These are phyloP conservation scores for Ogataea trehaloabstinens DNA, from an alignment of 805 yeast genomes.

Conservation along the genomic window DNA sequence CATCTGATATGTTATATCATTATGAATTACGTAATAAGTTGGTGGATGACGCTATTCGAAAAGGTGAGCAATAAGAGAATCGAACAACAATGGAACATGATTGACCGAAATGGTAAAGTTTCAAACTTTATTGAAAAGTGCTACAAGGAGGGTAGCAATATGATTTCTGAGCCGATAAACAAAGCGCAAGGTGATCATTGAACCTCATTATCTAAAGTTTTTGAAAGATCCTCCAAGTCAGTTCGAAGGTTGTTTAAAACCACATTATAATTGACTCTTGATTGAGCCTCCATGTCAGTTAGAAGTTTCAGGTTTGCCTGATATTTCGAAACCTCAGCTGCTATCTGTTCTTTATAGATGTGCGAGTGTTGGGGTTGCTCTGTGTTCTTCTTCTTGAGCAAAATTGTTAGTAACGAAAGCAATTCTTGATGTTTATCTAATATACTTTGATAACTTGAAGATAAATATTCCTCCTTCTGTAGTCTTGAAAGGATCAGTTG, in stretches of 20 bases:
- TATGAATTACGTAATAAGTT: constrained; percentile 14
- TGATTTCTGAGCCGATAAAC: constrained; percentile 3
- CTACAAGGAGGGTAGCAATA: constrained; percentile 17
- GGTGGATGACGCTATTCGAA: constrained; percentile 15
- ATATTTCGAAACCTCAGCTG: constrained; percentile 13
- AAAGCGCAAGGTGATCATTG: not conserved
- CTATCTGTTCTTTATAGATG: constrained; percentile 14
- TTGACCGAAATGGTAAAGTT: constrained; percentile 28
- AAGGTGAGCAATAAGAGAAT: constrained; percentile 23
- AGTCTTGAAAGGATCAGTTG: constrained; percentile 27
- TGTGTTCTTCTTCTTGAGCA: constrained; percentile 14
- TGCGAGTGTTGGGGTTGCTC: constrained; percentile 20
- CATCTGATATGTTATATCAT: constrained; percentile 21
- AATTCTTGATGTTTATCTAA: constrained; percentile 30
- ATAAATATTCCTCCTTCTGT: constrained; percentile 33
- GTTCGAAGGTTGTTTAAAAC: constrained; percentile 8
- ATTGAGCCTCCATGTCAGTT: constrained; percentile 6
- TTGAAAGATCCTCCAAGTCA: constrained; percentile 7
- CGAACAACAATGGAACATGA: constrained; percentile 27
- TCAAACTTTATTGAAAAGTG: constrained; percentile 20
- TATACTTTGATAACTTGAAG: constrained; percentile 25
- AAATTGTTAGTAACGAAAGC: constrained; percentile 19
- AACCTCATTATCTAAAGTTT: not conserved
- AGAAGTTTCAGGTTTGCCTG: constrained; percentile 12
- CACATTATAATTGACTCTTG: constrained; percentile 9